Base-by-base conservation (phyloP, 2,329 filamentous ascomycete species). In the Xylaria sp. region DNA sequence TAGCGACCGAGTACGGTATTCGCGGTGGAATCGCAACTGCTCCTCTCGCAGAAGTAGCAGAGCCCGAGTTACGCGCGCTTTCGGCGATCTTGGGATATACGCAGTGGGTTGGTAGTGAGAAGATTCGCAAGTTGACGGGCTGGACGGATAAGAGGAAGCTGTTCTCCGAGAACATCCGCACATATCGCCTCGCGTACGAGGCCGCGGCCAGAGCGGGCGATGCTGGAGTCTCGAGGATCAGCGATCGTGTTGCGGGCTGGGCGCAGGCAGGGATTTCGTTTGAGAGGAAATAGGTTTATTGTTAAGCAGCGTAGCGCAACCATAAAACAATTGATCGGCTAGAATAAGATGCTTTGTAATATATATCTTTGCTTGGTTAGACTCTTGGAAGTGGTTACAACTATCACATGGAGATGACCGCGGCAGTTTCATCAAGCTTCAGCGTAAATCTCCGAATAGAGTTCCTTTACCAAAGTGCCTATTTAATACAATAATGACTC, bases 51-150 rank as follows among this genome's bases (percentile, higher is more conserved):
- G 63, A 66, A 9, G 52, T 55, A 0, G 15, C 12, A 39, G 46
- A 61, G 3, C 60, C 52, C 3, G 67, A 66, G 18, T 20, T 65
- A 39, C 60, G 5, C 60, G 66, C 67, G 43, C 78, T 63, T 50
- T 50, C 74, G 1, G 25, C 75, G 1, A 65, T 80, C 3, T 75
- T 82, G 18, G 77, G 76, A 13, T 82, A 79, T 34, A 78, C 77
- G 20, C 82, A 84, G 70, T 83, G 82, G 81, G 79, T 82, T 0
- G 76, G 78, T 18, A 83, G 81, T n/a, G 73, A 78, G 0, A 83
- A 82, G 71, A 76, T 84, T 10, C 72, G 82, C 15, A 67, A 56
- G 15, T 32, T 82, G 43, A 83, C 80, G 6, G 81, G 81, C 0
- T 84, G 82, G 82, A 72, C 60, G 1, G 82, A 83, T 20, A 75